phyloP scores from a whole-genome alignment of 208 protist species.

The Paratrypanosoma confusum region DNA sequence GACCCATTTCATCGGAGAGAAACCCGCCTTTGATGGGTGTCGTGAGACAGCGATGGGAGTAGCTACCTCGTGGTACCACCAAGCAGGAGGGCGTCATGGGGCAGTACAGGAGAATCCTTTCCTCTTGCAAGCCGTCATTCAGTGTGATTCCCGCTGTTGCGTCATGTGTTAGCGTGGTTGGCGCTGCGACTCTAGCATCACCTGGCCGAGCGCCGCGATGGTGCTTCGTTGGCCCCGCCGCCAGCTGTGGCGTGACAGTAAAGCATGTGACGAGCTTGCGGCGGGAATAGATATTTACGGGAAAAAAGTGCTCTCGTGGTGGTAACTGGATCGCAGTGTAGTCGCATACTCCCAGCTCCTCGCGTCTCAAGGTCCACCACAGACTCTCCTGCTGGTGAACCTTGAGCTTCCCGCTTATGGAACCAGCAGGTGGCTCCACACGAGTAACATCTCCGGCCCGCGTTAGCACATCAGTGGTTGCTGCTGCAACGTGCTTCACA shows the following conservation, averaged over 20 bases:
- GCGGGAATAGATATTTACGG: no score
- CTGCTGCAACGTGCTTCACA: no score
- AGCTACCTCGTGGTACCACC: neutral
- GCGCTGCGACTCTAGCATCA: neutral
- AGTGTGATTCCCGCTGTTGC: neutral
- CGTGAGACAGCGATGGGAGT: neutral
- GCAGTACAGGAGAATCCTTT: slow-evolving; percentile 25
- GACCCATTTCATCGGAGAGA: slow-evolving; percentile 51
- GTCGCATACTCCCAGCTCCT: slow-evolving; percentile 16
- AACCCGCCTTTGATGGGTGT: slow-evolving; percentile 18
- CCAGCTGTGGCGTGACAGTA: no score
- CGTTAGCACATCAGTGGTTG: no score
- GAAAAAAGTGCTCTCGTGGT: no score
- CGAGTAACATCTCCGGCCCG: no score
- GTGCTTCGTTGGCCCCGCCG: no score
- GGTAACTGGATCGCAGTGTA: slow-evolving; percentile 20
- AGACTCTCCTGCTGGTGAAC: slow-evolving; percentile 36
- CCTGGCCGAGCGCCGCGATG: neutral
- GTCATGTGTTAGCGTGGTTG: neutral
- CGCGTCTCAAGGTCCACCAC: slow-evolving; percentile 24
- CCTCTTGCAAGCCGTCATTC: neutral
- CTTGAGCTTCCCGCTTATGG: slow-evolving; percentile 24
- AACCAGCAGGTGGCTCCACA: no score
- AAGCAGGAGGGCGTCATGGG: slow-evolving; percentile 6
- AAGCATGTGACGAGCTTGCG: neutral